Evolutionary conservation across 805 yeast species (phyloP).

Genomic region (Pichia nanzhaoensis): DNA sequence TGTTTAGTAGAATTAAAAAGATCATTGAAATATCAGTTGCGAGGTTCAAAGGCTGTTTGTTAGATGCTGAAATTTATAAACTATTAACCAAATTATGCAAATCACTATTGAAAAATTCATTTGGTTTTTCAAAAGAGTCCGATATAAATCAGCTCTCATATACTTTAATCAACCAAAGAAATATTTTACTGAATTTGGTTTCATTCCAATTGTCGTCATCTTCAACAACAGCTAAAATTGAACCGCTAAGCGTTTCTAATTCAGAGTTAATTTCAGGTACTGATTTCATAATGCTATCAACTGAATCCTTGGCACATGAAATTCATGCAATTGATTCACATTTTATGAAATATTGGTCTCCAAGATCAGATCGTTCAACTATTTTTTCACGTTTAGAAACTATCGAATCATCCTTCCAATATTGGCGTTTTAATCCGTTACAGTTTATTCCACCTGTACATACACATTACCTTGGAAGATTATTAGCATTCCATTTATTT

Average conservation of each 20-base stretch:
- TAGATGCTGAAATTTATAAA: constrained; percentile 51
- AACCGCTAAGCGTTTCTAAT: background rate
- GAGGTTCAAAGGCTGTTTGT: constrained; percentile 60
- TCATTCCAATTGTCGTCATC: constrained; percentile 1
- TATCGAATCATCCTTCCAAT: constrained; percentile 37
- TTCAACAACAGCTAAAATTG: background rate
- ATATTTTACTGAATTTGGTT: background rate
- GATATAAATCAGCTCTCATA: background rate
- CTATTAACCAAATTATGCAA: background rate
- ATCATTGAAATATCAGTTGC: constrained; percentile 28
- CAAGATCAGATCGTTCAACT: constrained; percentile 70
- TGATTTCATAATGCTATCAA: constrained; percentile 45
- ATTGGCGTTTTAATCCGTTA: constrained; percentile 61
- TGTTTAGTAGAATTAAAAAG: constrained; percentile 10
- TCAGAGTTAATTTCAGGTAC: constrained; percentile 22
- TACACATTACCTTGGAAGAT: constrained; percentile 71
- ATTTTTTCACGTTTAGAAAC: constrained; percentile 41
- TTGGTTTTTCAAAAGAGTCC: background rate
- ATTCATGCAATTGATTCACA: constrained; percentile 61
- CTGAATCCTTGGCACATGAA: constrained; percentile 51
- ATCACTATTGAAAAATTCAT: background rate
- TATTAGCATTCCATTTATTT: constrained; percentile 65
- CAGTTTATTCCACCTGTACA: constrained; percentile 61
- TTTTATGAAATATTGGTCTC: constrained; percentile 69
- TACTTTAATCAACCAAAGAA: background rate